phyloP scores from a whole-genome alignment of 2,329 filamentous ascomycete genomes.

The Paraphaeosphaeria sporulosa region DNA sequence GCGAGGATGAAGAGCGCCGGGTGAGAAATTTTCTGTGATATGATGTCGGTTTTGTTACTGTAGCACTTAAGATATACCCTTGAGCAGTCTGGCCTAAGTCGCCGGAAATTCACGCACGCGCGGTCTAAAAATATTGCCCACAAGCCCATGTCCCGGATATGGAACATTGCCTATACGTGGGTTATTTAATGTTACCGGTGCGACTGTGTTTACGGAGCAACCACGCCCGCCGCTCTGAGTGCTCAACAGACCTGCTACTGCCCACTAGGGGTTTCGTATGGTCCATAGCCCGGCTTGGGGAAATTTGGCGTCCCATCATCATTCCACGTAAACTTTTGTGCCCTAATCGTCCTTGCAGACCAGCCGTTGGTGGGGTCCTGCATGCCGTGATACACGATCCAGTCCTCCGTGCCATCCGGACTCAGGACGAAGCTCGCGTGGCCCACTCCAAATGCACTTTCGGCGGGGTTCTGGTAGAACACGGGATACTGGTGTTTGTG shows the following conservation, averaged over 20 bases:
- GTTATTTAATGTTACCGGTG: not conserved
- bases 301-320: conserved; percentile 57
- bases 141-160: not conserved
- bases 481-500: conserved; percentile 55
- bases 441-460: conserved; percentile 57
- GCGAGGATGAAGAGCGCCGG: conserved; percentile 37
- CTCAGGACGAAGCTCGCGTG: conserved; percentile 60
- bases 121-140: not conserved
- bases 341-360: conserved; percentile 56
- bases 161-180: too few species aligned
- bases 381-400: conserved; percentile 64
- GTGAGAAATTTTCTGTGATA: conserved; percentile 13
- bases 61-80: not conserved
- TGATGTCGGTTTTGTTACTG: not conserved
- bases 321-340: conserved; percentile 60
- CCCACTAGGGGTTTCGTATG: conserved; percentile 48
- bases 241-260: conserved; percentile 21
- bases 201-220: not conserved
- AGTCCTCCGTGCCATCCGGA: conserved; percentile 57
- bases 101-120: not conserved
- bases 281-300: conserved; percentile 58
- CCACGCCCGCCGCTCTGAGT: not conserved
- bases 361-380: conserved; percentile 56
- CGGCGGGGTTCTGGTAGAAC: conserved; percentile 58
- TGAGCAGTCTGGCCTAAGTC: not conserved